phyloP scores from a whole-genome alignment of 2,329 filamentous ascomycete genomes.

The Ophiosphaerella korrae region DNA sequence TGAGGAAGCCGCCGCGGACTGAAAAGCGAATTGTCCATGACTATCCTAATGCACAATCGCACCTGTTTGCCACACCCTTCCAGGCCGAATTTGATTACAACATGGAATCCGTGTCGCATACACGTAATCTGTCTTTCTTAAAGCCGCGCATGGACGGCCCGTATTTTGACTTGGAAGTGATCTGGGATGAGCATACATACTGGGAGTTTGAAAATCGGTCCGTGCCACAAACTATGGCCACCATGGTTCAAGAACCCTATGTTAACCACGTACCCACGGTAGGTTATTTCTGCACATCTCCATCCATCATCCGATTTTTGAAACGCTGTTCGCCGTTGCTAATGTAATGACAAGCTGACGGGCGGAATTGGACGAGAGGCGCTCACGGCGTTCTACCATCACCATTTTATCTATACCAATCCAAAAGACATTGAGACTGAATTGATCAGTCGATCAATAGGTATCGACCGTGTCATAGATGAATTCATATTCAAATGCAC shows the following conservation, averaged over 20 bases:
- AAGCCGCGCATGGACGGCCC: slow-evolving; percentile 66
- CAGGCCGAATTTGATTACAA: slow-evolving; percentile 53
- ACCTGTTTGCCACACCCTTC: slow-evolving; percentile 57
- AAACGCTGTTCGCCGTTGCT: too few relatives aligned
- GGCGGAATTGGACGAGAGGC: slow-evolving; percentile 68
- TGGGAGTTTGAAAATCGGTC: slow-evolving; percentile 71
- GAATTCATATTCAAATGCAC: slow-evolving; percentile 32
- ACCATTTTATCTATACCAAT: slow-evolving; percentile 76
- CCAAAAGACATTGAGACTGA: slow-evolving; percentile 68
- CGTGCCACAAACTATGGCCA: slow-evolving; percentile 73
- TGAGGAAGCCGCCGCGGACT: slow-evolving; percentile 13
- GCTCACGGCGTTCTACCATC: slow-evolving; percentile 69
- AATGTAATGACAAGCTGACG: slow-evolving; percentile 42
- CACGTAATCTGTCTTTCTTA: slow-evolving; percentile 65
- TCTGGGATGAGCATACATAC: slow-evolving; percentile 77
- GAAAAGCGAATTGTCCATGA: slow-evolving; percentile 38
- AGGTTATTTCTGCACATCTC: background rate
- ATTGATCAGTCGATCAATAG: slow-evolving; percentile 71
- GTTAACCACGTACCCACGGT: slow-evolving; percentile 73
- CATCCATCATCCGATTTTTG: background rate
- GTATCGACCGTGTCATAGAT: slow-evolving; percentile 65
- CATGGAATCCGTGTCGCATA: slow-evolving; percentile 65
- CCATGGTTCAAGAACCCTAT: slow-evolving; percentile 77
- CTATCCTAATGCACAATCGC: slow-evolving; percentile 53
- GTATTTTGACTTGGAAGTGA: slow-evolving; percentile 71